Base-by-base conservation (phyloP, 176 grass and related monocot genomes). In the Carex littledalei region DNA sequence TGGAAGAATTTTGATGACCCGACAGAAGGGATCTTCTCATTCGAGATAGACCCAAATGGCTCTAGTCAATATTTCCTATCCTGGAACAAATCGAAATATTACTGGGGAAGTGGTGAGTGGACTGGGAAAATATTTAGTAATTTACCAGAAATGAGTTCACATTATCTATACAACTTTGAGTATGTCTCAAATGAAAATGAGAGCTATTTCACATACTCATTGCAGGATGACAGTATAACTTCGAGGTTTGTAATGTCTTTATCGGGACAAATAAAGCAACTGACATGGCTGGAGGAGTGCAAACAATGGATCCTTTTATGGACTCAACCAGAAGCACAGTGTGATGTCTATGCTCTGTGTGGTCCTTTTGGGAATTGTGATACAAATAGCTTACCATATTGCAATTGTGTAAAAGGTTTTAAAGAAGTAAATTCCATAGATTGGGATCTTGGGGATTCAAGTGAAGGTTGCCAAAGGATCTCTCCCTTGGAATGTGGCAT, bases 121-220 rank as follows among this genome's bases (percentile, higher is more conserved):
- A 87, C 45, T 18, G 87, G 84, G 14, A 39, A 39, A 75, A 49
- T 49, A 49, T 93, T 91, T 17, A 15, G 61, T 32, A 41, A 17
- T 0, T 2, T 93, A 32, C 91, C 86, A 10, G 91, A 88, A 89
- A 88, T 88, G 91, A 78, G 14, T 13, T 24, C 84, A 26, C 72
- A 87, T 69, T 82, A 84, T 74, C 87, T 72, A 21, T 86, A 88
- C 80, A 45, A 86, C 59, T 90, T 88, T 70, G 22, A 72, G 37
- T 93, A 84, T 58, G 57, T 88, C 18, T 29, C 47, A 67, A 18
- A 79, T 47, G 29, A 37, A 3, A 85, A 84, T 9, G 84, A 5
- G 64, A 93, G 29, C 75, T 93, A 90, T 84, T 90, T 93, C 88
- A 67, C 81, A 6, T 91, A 91, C 79, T 83, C 84, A 0, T 35